These are phyloP conservation scores for Phytophthora hibernalis DNA, from an alignment of 352 stramenopile species.

Conservation along the genomic window DNA sequence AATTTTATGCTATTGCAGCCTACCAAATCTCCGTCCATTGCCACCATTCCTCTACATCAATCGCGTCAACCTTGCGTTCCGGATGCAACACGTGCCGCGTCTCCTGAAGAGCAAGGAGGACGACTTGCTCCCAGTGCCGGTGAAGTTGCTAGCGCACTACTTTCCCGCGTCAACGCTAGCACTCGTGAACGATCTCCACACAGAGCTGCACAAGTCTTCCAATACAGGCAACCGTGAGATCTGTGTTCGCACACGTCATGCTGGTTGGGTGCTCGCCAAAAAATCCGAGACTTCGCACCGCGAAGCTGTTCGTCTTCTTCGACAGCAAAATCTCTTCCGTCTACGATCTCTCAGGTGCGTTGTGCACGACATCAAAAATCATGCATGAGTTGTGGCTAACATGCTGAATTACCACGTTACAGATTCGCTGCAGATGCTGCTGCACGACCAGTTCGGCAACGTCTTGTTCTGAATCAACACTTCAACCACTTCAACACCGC, in stretches of 20 bases:
- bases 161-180: conserved; percentile 46
- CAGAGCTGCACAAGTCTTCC: conserved; percentile 40
- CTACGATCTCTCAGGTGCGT: conserved; percentile 58
- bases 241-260: conserved; percentile 60
- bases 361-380: not conserved
- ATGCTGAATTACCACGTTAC: conserved; percentile 19
- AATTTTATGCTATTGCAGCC: conserved; percentile 27
- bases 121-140: conserved; percentile 56
- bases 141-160: conserved; percentile 54
- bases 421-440: conserved; percentile 57
- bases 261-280: conserved; percentile 67
- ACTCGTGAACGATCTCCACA: conserved; percentile 55
- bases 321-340: conserved; percentile 70
- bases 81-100: conserved; percentile 56
- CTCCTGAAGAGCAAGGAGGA: conserved; percentile 59
- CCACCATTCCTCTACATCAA: conserved; percentile 68
- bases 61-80: conserved; percentile 61
- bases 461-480: conserved; percentile 42
- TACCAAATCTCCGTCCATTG: conserved; percentile 27
- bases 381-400: not conserved
- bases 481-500: not conserved
- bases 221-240: conserved; percentile 50
- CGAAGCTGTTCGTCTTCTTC: conserved; percentile 68
- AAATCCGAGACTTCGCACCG: conserved; percentile 52
- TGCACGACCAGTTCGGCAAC: conserved; percentile 65